phyloP scores from a whole-genome alignment of 2,329 filamentous ascomycete species.

The Diaporthe caulivora region DNA sequence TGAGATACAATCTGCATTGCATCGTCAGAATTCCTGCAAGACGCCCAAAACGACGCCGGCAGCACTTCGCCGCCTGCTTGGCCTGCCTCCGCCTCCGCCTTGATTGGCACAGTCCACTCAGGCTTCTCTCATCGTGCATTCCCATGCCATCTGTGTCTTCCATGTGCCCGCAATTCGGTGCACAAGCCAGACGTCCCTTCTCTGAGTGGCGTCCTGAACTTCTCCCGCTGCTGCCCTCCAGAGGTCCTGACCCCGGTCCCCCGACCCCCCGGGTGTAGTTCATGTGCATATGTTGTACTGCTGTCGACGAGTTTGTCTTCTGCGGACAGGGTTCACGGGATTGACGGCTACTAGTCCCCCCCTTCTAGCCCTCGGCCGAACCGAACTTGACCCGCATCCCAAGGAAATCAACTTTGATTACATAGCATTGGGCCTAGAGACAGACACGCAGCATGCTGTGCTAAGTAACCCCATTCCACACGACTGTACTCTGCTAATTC shows the following conservation, averaged over 20 bases:
- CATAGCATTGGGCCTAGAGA: constrained; percentile 1
- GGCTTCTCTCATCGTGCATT: constrained; percentile 29
- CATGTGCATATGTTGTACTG: constrained; percentile 30
- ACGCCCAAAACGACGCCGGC: constrained; percentile 8
- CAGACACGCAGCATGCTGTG: not conserved
- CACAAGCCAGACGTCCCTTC: not conserved
- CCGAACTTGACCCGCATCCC: constrained; percentile 27
- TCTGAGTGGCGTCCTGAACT: constrained; percentile 18
- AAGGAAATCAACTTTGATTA: not conserved
- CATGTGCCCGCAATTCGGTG: constrained; percentile 7
- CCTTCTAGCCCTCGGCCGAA: constrained; percentile 35
- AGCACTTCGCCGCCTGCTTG: constrained; percentile 32
- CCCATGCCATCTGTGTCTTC: not conserved
- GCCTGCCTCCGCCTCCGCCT: not conserved
- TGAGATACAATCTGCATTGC: constrained; percentile 27
- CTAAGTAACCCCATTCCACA: constrained; percentile 32
- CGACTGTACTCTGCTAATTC: constrained; percentile 10
- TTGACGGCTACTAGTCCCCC: constrained; percentile 29
- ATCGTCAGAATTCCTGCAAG: constrained; percentile 30
- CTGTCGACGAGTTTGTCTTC: not conserved
- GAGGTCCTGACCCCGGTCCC: constrained; percentile 4
- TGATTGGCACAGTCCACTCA: constrained; percentile 14
- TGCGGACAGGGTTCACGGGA: constrained; percentile 6
- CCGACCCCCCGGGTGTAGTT: constrained; percentile 1
- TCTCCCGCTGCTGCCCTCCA: not conserved